phyloP scores from a whole-genome alignment of 805 yeast species.

The Nakazawaea sp. region DNA sequence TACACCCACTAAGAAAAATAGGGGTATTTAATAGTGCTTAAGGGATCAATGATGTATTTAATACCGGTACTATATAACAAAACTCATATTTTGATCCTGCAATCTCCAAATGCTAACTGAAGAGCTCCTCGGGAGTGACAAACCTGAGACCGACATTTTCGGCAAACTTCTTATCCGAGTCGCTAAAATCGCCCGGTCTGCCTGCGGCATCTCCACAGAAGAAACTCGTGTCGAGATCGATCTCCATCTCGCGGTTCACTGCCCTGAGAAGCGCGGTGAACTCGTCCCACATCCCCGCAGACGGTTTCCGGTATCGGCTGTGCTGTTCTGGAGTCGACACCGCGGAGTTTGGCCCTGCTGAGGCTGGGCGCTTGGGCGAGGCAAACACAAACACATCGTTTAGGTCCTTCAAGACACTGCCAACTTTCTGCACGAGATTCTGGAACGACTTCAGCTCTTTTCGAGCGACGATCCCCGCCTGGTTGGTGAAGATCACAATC shows the following conservation, averaged over 20 bases:
- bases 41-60: too few species aligned
- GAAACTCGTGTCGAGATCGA: slow-evolving; percentile 41
- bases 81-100: slow-evolving; percentile 1
- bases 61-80: too few species aligned
- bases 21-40: too few species aligned
- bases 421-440: slow-evolving; percentile 35
- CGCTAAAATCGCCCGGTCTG: slow-evolving; percentile 68
- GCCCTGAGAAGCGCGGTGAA: slow-evolving; percentile 32
- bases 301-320: slow-evolving; percentile 60
- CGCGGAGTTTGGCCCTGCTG: slow-evolving; percentile 14
- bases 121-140: slow-evolving; percentile 66
- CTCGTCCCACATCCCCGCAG: slow-evolving; percentile 67
- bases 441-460: slow-evolving; percentile 26
- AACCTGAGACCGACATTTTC: slow-evolving; percentile 44
- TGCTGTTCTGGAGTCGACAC: slow-evolving; percentile 27
- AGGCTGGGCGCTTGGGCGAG: slow-evolving; percentile 47
- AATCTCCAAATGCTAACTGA: too few species aligned
- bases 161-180: slow-evolving; percentile 72
- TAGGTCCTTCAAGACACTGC: slow-evolving; percentile 26
- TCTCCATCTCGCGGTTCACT: slow-evolving; percentile 11
- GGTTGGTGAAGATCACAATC: slow-evolving; percentile 79
- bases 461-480: slow-evolving; percentile 56
- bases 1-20: too few species aligned
- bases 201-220: slow-evolving; percentile 99
- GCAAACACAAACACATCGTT: slow-evolving; percentile 47